These are phyloP conservation scores for Phialophora macrospora DNA, from an alignment of 2,329 filamentous ascomycete species.

Conservation along the genomic window DNA sequence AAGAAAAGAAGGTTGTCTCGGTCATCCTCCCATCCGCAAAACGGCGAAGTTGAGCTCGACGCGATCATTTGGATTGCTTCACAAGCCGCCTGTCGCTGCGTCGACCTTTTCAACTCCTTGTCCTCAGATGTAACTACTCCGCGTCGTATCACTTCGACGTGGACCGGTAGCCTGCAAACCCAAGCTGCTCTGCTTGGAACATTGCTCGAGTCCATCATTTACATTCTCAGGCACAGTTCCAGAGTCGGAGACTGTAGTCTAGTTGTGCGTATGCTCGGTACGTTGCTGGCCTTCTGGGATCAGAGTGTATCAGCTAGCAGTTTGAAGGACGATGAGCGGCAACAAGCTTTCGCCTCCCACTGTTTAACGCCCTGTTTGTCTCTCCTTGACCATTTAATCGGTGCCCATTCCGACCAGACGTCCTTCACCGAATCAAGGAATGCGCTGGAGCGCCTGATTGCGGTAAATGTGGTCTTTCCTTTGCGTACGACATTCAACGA, in stretches of 20 bases:
- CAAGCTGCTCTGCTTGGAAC: conserved; percentile 25
- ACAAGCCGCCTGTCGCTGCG: conserved; percentile 27
- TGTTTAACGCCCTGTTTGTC: conserved; percentile 41
- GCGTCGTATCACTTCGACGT: conserved; percentile 6
- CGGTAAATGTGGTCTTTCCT: conserved; percentile 45
- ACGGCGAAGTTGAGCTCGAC: neutral
- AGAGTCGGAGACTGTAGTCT: neutral
- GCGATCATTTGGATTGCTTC: conserved; percentile 23
- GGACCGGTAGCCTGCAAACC: conserved; percentile 17
- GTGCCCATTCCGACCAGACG: neutral
- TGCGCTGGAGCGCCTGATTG: conserved; percentile 43
- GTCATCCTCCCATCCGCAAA: neutral
- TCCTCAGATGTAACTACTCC: neutral
- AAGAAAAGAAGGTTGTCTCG: conserved; percentile 33
- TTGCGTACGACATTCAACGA: conserved; percentile 38
- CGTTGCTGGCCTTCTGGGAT: conserved; percentile 21
- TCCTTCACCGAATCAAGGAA: conserved; percentile 7
- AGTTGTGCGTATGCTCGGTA: conserved; percentile 15
- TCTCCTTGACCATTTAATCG: conserved; percentile 37
- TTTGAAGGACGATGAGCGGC: conserved; percentile 15
- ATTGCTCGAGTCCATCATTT: conserved; percentile 17
- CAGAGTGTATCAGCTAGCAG: conserved; percentile 7
- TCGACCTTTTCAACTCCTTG: conserved; percentile 18
- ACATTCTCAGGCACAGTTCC: neutral
- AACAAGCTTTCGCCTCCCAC: conserved; percentile 35